These are phyloP conservation scores for Ensete ventricosum DNA, from an alignment of 176 grass and related monocot genomes.

Conservation along the genomic window DNA sequence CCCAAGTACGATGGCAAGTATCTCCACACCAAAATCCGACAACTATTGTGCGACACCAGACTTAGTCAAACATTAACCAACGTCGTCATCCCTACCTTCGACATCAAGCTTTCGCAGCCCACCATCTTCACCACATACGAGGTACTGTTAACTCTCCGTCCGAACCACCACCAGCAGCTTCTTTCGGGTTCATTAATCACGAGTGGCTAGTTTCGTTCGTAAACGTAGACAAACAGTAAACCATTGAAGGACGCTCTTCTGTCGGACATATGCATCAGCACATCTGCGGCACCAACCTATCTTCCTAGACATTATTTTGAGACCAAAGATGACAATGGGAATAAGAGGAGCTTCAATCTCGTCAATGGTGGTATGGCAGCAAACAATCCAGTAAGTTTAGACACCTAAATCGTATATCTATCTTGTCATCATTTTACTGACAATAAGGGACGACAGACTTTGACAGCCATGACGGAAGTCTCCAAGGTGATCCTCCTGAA, in stretches of 20 bases:
- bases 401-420: background rate
- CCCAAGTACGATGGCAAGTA: constrained; percentile 49
- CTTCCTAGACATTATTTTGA: constrained; percentile 44
- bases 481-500: constrained; percentile 35
- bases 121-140: constrained; percentile 54
- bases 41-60: constrained; percentile 14
- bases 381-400: constrained; percentile 56
- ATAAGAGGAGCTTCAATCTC: constrained; percentile 25
- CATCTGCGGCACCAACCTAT: constrained; percentile 52
- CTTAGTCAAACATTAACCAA: constrained; percentile 41
- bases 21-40: constrained; percentile 39
- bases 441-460: constrained; percentile 25
- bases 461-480: constrained; percentile 43
- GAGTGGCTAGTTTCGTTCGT: too few species aligned
- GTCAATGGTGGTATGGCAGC: constrained; percentile 51
- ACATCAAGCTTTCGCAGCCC: constrained; percentile 46
- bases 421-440: too few species aligned
- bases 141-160: constrained; percentile 5
- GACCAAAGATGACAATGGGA: background rate
- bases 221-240: constrained; percentile 11
- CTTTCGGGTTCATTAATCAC: too few species aligned
- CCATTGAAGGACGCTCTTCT: constrained; percentile 44
- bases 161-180: background rate
- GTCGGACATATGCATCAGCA: constrained; percentile 70
- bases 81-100: constrained; percentile 47